phyloP scores from a whole-genome alignment of 345 rosid species.

The Populus davidiana region DNA sequence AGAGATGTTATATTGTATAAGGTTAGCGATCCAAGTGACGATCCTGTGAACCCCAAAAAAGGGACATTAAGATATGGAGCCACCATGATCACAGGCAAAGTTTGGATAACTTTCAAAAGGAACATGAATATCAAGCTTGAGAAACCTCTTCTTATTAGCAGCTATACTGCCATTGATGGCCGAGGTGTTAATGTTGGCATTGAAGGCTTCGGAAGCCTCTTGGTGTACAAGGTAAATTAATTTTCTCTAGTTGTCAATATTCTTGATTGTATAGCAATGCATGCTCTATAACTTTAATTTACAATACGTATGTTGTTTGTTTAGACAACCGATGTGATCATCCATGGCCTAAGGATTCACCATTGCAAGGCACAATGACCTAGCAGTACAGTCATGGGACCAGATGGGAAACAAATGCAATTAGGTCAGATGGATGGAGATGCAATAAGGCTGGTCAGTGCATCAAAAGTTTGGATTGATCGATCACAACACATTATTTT shows the following conservation, averaged over 20 bases:
- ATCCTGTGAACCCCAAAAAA: constrained; percentile 54
- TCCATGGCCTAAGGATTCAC: constrained; percentile 70
- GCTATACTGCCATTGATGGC: constrained; percentile 69
- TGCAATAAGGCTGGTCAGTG: constrained; percentile 58
- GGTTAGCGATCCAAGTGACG: constrained; percentile 62
- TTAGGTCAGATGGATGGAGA: constrained; percentile 64
- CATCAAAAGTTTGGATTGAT: constrained; percentile 73
- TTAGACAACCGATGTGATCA: constrained; percentile 57
- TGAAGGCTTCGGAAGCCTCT: constrained; percentile 52
- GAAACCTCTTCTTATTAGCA: constrained; percentile 57
- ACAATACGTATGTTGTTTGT: too few species aligned
- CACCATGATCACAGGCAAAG: constrained; percentile 47
- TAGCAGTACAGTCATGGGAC: constrained; percentile 59
- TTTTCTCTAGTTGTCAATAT: background rate
- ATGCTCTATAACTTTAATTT: background rate
- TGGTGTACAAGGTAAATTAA: constrained; percentile 35
- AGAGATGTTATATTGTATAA: constrained; percentile 38
- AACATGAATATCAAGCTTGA: constrained; percentile 55
- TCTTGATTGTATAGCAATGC: background rate
- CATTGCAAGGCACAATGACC: constrained; percentile 53
- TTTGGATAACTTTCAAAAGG: constrained; percentile 67
- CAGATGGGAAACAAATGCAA: constrained; percentile 33
- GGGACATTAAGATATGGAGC: constrained; percentile 70
- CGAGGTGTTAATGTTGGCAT: constrained; percentile 56
- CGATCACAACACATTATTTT: constrained; percentile 71